phyloP scores from a whole-genome alignment of 139 green algal species.

The Prasinococcaceae sp. region DNA sequence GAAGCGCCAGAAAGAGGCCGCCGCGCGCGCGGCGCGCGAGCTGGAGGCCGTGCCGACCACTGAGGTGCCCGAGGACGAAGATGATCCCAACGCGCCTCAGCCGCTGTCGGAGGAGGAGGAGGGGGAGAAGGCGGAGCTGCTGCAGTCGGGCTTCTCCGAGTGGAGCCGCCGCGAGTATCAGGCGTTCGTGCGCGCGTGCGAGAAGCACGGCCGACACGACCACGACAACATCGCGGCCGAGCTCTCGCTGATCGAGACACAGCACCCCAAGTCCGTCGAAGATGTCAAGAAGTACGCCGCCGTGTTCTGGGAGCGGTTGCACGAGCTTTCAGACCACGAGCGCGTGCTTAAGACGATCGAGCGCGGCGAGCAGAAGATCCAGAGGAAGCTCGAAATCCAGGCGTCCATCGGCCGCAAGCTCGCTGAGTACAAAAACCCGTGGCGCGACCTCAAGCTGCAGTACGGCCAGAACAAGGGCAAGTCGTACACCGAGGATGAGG shows the following conservation, averaged over 20 bases:
- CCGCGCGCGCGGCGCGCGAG: constrained; percentile 13
- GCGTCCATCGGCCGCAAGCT: constrained; percentile 78
- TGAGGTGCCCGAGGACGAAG: not conserved
- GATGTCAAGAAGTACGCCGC: constrained; percentile 50
- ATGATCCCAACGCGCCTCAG: constrained; percentile 47
- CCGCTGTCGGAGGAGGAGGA: constrained; percentile 79
- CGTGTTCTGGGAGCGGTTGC: constrained; percentile 63
- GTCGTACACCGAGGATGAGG: constrained; percentile 96
- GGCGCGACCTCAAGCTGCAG: constrained; percentile 68
- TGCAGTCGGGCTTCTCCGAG: constrained; percentile 65
- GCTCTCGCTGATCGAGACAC: too few species aligned
- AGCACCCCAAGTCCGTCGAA: constrained; percentile 80
- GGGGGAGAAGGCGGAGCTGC: constrained; percentile 39
- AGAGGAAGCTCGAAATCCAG: constrained; percentile 69
- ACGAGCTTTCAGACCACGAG: constrained; percentile 47
- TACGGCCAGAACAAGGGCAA: constrained; percentile 95
- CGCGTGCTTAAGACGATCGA: constrained; percentile 88
- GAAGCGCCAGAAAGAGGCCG: constrained; percentile 4
- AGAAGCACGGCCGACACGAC: constrained; percentile 69
- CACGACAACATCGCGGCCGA: constrained; percentile 64
- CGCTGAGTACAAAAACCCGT: constrained; percentile 87
- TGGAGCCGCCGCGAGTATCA: constrained; percentile 89
- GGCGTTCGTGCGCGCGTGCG: constrained; percentile 74
- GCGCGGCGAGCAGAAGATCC: constrained; percentile 76
- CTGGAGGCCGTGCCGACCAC: not conserved